Evolutionary conservation across 495 filamentous ascomycete genomes (phyloP), one percentile per base, ranked within the genome.

Genomic region (Tuber borchii): DNA sequence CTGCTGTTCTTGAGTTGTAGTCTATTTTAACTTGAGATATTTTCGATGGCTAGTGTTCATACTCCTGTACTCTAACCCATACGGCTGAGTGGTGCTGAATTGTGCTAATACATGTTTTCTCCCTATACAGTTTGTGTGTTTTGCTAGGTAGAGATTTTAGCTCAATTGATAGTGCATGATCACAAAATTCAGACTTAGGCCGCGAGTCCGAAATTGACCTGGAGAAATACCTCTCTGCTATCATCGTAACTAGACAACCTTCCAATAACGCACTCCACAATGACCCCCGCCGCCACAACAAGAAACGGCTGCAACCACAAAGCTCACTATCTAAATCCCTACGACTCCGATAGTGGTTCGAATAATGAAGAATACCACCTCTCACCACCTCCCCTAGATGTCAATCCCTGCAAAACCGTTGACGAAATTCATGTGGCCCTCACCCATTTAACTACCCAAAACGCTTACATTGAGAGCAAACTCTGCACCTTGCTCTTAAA

Each of bases 351-450:
- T 48, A 16, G 56, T 65, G 73, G 72, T n/a, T 22, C 71, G 37
- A 71, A 72, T 43, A 19, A 40, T 48, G 51, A 45, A 39, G 14
- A 56, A 68, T 65, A 69, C 19, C 37, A n/a, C 26, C 22, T 72
- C 26, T 45, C 71, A 31, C 42, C 43, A 9, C 79, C 84, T 39
- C 78, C 79, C n/a, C 81, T 83, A 46, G 86, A 87, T 81, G 88
- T 95, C 80, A 89, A 88, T 85, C 87, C 88, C 84, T 91, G 91
- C 81, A 89, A 88, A 74, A 91, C 91, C 79, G 85, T 94, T 75
- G 87, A 90, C 78, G 93, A 97, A 77, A 91, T 99, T 82, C 90
- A 90, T 77, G 87, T 90, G 74, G 89, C 91, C 40, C 87, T 99
- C 74, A 87, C 89, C 69, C 86, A 89, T 80, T 89, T 98, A 43